Evolutionary conservation across 371 early-diverging fungal genomes (phyloP).

Genomic region (Sporodiniella umbellata): DNA sequence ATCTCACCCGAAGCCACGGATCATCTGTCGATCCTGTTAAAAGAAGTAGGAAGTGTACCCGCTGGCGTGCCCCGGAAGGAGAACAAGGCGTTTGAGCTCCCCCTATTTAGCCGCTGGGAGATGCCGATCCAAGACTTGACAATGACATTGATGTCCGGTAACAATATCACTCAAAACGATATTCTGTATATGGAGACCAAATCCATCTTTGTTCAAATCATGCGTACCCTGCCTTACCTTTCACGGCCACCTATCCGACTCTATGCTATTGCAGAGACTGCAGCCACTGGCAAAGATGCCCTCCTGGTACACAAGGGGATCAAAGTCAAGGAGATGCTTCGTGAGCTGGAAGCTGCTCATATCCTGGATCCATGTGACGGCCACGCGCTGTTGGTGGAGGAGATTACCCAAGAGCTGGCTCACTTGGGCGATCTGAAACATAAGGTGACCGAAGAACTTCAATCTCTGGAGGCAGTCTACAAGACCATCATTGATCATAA

Average conservation of each 20-base stretch:
- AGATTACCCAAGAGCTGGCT: slow-evolving; percentile 76
- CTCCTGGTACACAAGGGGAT: slow-evolving; percentile 84
- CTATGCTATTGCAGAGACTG: slow-evolving; percentile 73
- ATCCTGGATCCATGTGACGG: slow-evolving; percentile 71
- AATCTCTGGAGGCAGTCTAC: slow-evolving; percentile 72
- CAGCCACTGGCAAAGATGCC: slow-evolving; percentile 83
- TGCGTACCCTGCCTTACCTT: slow-evolving; percentile 72
- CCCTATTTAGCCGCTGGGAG: slow-evolving; percentile 91
- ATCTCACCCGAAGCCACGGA: slow-evolving; percentile 79
- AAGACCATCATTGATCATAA: slow-evolving; percentile 89
- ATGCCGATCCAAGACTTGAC: slow-evolving; percentile 77
- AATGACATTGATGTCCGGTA: slow-evolving; percentile 62
- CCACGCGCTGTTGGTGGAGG: slow-evolving; percentile 76
- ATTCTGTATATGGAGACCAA: slow-evolving; percentile 91
- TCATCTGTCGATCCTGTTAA: slow-evolving; percentile 74
- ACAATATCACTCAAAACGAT: slow-evolving; percentile 82
- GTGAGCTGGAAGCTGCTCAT: slow-evolving; percentile 70
- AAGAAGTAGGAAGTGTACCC: slow-evolving; percentile 78
- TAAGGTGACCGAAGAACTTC: slow-evolving; percentile 71
- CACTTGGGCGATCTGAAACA: slow-evolving; percentile 84
- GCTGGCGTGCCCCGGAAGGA: slow-evolving; percentile 80
- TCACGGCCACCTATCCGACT: slow-evolving; percentile 54
- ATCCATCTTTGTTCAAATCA: slow-evolving; percentile 84
- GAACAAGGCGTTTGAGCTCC: slow-evolving; percentile 79
- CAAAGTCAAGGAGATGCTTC: slow-evolving; percentile 87